Percentiles rank a stretch among this genome's conserved stretches.
phyloP scores from a whole-genome alignment of 2,329 filamentous ascomycete genomes.

The Fusarium tjaetaba region DNA sequence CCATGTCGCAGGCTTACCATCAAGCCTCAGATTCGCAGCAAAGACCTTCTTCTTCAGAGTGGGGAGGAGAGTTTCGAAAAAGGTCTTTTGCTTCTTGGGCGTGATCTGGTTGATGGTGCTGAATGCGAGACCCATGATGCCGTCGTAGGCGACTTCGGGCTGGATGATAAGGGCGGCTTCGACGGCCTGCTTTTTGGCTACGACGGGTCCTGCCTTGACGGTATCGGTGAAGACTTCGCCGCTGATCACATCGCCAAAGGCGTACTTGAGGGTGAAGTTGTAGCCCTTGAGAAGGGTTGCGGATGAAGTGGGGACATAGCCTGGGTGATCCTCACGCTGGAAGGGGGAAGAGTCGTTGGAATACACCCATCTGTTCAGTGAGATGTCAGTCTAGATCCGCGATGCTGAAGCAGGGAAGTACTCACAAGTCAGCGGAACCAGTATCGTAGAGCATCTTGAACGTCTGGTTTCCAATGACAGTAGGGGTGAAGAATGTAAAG shows the following conservation, averaged over 20 bases:
- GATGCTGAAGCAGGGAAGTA: fast-evolving
- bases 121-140: background rate
- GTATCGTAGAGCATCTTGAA: background rate
- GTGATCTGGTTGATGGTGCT: background rate
- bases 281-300: background rate
- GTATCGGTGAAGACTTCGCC: background rate
- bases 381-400: fast-evolving
- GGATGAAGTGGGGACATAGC: background rate
- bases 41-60: background rate
- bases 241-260: background rate
- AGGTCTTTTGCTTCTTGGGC: background rate
- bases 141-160: fast-evolving
- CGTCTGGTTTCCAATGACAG: background rate
- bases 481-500: background rate
- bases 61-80: background rate
- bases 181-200: background rate
- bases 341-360: background rate
- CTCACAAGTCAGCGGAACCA: background rate
- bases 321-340: background rate
- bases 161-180: background rate
- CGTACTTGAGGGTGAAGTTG: background rate
- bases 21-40: background rate
- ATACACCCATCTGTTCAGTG: background rate
- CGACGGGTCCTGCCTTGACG: background rate
- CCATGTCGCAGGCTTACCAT: background rate